Conservation (phyloP, 2,329 filamentous ascomycete genomes). For the Seiridium unicorne region DNA sequence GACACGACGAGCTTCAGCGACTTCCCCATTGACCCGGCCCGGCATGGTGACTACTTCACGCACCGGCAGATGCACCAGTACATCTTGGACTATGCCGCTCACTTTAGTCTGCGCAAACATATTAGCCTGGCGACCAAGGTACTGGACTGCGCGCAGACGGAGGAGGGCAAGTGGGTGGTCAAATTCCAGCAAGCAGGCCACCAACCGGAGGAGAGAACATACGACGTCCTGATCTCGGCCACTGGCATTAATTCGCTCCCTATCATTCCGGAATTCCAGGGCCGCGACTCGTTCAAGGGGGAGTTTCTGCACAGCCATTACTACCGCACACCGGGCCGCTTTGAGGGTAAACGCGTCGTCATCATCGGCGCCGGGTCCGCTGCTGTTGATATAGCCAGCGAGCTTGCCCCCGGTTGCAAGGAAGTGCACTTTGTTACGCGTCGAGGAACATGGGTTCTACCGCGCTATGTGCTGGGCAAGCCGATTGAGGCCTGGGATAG, state of each 20-base stretch:
- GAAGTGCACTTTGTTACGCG: constrained; percentile 34
- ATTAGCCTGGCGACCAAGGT: constrained; percentile 32
- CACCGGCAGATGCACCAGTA: constrained; percentile 32
- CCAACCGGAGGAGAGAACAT: constrained; percentile 20
- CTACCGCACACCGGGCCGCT: constrained; percentile 31
- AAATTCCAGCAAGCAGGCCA: constrained; percentile 15
- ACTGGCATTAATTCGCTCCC: constrained; percentile 31
- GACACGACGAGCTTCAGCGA: constrained; percentile 36
- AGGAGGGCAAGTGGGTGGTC: constrained; percentile 29
- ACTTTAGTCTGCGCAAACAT: constrained; percentile 31
- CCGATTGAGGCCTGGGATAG: constrained; percentile 33
- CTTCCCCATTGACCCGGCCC: constrained; percentile 36
- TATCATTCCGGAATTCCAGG: constrained; percentile 27
- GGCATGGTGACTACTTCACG: constrained; percentile 34
- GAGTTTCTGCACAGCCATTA: constrained; percentile 34
- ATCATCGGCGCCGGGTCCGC: constrained; percentile 35
- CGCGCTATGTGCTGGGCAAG: constrained; percentile 34
- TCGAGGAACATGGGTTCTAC: constrained; percentile 35
- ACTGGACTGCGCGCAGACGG: constrained; percentile 23
- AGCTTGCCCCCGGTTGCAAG: constrained; percentile 30
- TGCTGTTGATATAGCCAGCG: constrained; percentile 36
- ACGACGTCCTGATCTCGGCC: constrained; percentile 34
- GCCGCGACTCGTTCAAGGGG: constrained; percentile 29
- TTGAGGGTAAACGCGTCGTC: constrained; percentile 34
- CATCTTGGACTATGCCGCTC: constrained; percentile 33